Evolutionary conservation across 2,329 filamentous ascomycete genomes (phyloP).

Genomic region (Penicillium sp.): DNA sequence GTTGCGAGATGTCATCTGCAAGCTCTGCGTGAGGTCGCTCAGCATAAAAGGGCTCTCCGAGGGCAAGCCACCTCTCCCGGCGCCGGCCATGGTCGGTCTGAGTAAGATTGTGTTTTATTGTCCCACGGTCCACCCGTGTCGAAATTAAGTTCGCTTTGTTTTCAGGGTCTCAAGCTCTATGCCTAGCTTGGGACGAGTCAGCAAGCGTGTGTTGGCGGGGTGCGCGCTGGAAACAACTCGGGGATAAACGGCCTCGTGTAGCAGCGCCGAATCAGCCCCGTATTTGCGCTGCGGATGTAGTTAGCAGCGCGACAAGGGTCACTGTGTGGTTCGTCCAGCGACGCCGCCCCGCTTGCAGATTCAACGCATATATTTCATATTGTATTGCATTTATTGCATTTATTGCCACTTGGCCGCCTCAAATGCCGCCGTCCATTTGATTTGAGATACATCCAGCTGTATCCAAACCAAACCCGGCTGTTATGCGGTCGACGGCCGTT

Average conservation of each 20-base stretch:
- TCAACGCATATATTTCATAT: no score
- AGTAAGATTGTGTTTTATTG: not conserved
- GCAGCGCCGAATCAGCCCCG: not conserved
- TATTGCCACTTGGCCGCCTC: no score
- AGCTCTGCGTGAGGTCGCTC: not conserved
- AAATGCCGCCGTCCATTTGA: no score
- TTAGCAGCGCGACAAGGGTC: no score
- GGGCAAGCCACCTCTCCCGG: not conserved
- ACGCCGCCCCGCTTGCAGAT: no score
- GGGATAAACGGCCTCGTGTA: not conserved
- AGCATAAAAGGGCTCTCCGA: not conserved
- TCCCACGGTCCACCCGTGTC: not conserved
- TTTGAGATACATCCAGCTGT: no score
- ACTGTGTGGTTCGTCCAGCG: no score
- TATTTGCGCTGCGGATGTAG: not conserved
- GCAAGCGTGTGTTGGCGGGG: not conserved
- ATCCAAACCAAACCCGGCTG: no score
- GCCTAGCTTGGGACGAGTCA: slow-evolving; percentile 3
- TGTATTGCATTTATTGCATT: no score
- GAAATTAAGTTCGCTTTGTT: not conserved
- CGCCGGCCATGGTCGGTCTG: not conserved
- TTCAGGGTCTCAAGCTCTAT: not conserved
- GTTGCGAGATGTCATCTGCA: not conserved
- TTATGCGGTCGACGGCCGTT: not conserved
- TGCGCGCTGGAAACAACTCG: not conserved